Conservation (phyloP, 2,329 filamentous ascomycete genomes). For the Emmonsiellopsis sp. region DNA sequence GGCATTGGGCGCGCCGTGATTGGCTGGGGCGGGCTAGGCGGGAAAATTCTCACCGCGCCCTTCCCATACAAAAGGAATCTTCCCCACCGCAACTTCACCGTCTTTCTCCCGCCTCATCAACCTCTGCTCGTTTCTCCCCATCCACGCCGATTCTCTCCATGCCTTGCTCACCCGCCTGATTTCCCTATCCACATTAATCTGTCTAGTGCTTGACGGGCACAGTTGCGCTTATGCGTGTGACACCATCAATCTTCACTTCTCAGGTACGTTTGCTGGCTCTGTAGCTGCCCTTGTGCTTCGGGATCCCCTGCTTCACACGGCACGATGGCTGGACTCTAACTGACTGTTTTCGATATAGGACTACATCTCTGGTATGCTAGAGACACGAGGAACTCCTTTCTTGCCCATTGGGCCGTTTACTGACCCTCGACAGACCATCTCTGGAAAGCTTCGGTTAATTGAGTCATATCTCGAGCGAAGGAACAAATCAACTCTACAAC, state of each 20-base stretch:
- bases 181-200: slow-evolving; percentile 11
- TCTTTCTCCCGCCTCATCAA: neutral
- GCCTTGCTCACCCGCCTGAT: slow-evolving; percentile 9
- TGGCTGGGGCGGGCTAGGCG: neutral
- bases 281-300: slow-evolving; percentile 8
- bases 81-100: neutral
- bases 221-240: slow-evolving; percentile 74
- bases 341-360: slow-evolving; percentile 34
- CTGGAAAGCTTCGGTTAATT: slow-evolving; percentile 59
- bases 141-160: slow-evolving; percentile 15
- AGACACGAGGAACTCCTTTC: slow-evolving; percentile 1
- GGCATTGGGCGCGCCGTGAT: neutral
- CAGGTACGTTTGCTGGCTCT: slow-evolving; percentile 50
- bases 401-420: slow-evolving; percentile 8
- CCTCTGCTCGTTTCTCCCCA: slow-evolving; percentile 1
- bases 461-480: slow-evolving; percentile 25
- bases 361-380: slow-evolving; percentile 52
- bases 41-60: neutral
- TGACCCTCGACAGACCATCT: slow-evolving; percentile 45
- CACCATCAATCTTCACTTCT: slow-evolving; percentile 75
- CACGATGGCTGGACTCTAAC: neutral
- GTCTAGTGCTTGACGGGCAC: slow-evolving; percentile 27
- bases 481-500: slow-evolving; percentile 17
- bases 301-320: slow-evolving; percentile 1
- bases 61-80: neutral